A percentile compares a stretch with the other conserved stretches of the same genome.
Conservation (phyloP, 768 basidiomycete genomes). For the Pisolithus orientalis region DNA sequence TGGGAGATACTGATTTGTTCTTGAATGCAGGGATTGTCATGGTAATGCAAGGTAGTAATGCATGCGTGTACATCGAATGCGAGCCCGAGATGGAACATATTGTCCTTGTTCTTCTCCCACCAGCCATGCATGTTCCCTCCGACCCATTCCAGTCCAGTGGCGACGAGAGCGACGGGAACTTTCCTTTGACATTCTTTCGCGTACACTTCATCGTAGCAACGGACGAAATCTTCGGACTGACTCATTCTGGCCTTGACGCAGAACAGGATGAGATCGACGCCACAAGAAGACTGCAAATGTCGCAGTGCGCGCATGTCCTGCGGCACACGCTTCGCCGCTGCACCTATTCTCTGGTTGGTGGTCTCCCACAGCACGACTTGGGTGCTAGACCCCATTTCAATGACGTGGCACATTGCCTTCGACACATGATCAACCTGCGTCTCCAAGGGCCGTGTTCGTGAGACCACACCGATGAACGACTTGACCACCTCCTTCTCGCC, state of each 20-base stretch:
- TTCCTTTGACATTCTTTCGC: slow-evolving; percentile 3
- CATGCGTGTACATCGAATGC: slow-evolving; percentile 25
- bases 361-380: too few relatives aligned
- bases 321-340: too few relatives aligned
- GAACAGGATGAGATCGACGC: slow-evolving; percentile 6
- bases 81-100: slow-evolving; percentile 11
- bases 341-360: too few relatives aligned
- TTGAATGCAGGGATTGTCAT: neutral
- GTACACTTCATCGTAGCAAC: slow-evolving; percentile 5
- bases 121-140: slow-evolving; percentile 21
- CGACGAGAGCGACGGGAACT: slow-evolving; percentile 8
- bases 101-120: slow-evolving; percentile 24
- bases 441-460: too few relatives aligned
- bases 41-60: slow-evolving; percentile 16
- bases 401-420: too few relatives aligned
- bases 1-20: neutral
- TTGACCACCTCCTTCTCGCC: too few relatives aligned
- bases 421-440: too few relatives aligned
- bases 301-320: too few relatives aligned
- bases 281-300: too few relatives aligned
- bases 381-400: too few relatives aligned
- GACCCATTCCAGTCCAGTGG: slow-evolving; percentile 12
- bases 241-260: slow-evolving; percentile 1
- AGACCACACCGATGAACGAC: too few relatives aligned
- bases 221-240: slow-evolving; percentile 3